Evolutionary conservation across 768 basidiomycete genomes (phyloP).

Genomic region (Lactifluus subvellereus): DNA sequence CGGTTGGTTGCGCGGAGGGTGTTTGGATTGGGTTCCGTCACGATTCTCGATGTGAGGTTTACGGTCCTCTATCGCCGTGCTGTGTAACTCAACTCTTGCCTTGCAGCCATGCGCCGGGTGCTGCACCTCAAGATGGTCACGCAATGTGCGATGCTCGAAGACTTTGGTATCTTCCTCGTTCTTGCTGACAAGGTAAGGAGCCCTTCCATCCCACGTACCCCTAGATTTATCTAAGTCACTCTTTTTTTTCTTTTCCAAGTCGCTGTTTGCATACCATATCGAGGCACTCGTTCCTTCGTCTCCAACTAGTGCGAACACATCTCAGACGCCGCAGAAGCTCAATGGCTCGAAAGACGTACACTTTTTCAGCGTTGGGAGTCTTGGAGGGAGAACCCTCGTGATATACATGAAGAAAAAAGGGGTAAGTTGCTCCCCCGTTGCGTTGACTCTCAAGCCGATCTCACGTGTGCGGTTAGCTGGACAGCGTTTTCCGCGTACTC

Average conservation of each 20-base stretch:
- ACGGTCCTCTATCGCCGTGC: not conserved
- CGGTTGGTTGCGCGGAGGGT: conserved; percentile 92
- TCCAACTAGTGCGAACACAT: conserved; percentile 56
- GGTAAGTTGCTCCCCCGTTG: conserved; percentile 33
- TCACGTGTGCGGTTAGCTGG: conserved; percentile 41
- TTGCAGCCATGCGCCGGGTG: conserved; percentile 82
- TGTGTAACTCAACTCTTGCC: conserved; percentile 9
- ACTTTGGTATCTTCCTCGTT: conserved; percentile 95
- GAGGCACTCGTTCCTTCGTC: conserved; percentile 93
- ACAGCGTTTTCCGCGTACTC: conserved; percentile 94
- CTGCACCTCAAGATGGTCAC: conserved; percentile 91
- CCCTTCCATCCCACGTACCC: not conserved
- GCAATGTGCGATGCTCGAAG: conserved; percentile 92
- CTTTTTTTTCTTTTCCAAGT: conserved; percentile 35
- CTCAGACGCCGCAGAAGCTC: conserved; percentile 83
- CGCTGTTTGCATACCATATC: conserved; percentile 89
- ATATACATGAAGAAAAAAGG: conserved; percentile 97
- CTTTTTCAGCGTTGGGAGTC: conserved; percentile 90
- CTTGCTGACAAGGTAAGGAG: conserved; percentile 75
- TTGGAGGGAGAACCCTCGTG: conserved; percentile 83
- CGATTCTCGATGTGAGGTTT: conserved; percentile 69
- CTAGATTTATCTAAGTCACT: not conserved
- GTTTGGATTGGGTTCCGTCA: conserved; percentile 93
- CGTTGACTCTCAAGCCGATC: conserved; percentile 23
- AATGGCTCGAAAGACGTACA: conserved; percentile 89